Conservation (phyloP, 352 stramenopile genomes). For the Phytopythium helicoides region DNA sequence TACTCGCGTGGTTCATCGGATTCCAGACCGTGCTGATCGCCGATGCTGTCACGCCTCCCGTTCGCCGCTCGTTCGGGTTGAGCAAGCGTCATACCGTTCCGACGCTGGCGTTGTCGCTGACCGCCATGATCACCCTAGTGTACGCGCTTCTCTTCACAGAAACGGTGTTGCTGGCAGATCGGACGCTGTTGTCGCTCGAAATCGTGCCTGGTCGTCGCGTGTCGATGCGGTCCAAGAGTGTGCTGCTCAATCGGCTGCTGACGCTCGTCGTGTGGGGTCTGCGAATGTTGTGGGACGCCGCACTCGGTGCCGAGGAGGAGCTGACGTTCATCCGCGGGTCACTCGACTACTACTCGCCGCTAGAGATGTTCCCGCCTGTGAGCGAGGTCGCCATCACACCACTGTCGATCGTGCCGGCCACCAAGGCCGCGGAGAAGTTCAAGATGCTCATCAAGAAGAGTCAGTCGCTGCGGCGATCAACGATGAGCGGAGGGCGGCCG, state of each 20-base stretch:
- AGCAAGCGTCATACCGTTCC: slow-evolving; percentile 20
- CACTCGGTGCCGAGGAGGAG: slow-evolving; percentile 26
- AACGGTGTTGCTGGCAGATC: slow-evolving; percentile 19
- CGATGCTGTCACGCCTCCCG: slow-evolving; percentile 25
- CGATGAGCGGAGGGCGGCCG: background rate
- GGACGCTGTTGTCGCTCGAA: slow-evolving; percentile 20
- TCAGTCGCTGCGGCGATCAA: background rate
- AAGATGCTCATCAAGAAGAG: slow-evolving; percentile 6
- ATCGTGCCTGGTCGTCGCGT: slow-evolving; percentile 19
- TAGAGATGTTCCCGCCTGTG: slow-evolving; percentile 40
- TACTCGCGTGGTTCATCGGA: slow-evolving; percentile 23
- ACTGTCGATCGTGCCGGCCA: background rate
- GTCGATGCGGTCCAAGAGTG: slow-evolving; percentile 28
- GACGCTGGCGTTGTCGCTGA: slow-evolving; percentile 14
- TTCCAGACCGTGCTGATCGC: slow-evolving; percentile 28
- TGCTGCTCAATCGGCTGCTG: slow-evolving; percentile 41
- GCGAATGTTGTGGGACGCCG: slow-evolving; percentile 32
- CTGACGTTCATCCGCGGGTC: slow-evolving; percentile 35
- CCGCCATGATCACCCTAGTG: slow-evolving; percentile 16
- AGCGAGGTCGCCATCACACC: slow-evolving; percentile 5
- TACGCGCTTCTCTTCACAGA: slow-evolving; percentile 30
- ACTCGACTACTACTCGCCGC: slow-evolving; percentile 42
- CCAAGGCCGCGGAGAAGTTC: background rate
- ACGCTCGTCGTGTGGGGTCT: slow-evolving; percentile 43
- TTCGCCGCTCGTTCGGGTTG: slow-evolving; percentile 14